A percentile compares a stretch with the other conserved stretches of the same genome.
These are phyloP conservation scores for Moesziomyces antarcticus DNA, from an alignment of 1,284 basidiomycete genomes.

Conservation along the genomic window DNA sequence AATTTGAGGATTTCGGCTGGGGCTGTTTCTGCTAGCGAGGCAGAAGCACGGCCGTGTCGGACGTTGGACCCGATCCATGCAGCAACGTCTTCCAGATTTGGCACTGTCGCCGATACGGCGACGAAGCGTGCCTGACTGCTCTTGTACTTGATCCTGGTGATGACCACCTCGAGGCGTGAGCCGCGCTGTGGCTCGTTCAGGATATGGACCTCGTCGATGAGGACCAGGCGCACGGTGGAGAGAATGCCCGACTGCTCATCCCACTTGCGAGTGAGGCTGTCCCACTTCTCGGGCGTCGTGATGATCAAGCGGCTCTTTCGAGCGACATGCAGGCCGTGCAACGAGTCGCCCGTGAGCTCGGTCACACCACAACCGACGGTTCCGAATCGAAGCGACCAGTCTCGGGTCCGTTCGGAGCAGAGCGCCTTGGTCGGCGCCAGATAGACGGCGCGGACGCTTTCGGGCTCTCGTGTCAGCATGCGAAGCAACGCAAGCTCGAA, in stretches of 20 bases:
- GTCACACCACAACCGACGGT: constrained; percentile 77
- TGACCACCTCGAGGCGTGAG: constrained; percentile 82
- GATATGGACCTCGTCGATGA: constrained; percentile 93
- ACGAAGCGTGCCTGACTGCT: constrained; percentile 79
- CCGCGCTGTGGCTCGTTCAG: constrained; percentile 77
- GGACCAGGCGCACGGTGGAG: constrained; percentile 69
- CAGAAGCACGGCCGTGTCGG: not conserved
- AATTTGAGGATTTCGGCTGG: constrained; percentile 49
- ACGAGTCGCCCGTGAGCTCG: constrained; percentile 76
- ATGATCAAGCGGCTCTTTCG: constrained; percentile 68
- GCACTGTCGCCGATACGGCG: constrained; percentile 91
- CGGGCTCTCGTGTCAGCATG: constrained; percentile 73
- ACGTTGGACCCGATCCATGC: constrained; percentile 77
- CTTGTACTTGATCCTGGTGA: constrained; percentile 85
- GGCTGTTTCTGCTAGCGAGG: not conserved
- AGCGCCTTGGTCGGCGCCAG: constrained; percentile 89
- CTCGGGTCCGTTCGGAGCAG: constrained; percentile 83
- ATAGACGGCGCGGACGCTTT: constrained; percentile 78
- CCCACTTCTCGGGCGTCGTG: constrained; percentile 73
- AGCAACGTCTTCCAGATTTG: constrained; percentile 90
- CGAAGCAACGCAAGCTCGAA: constrained; percentile 91
- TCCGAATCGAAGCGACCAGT: constrained; percentile 85
- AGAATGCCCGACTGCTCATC: constrained; percentile 52
- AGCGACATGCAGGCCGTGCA: constrained; percentile 36
- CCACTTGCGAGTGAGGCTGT: constrained; percentile 56